A percentile compares a stretch with the other conserved stretches of the same genome.
Evolutionary conservation across 257 asterid species (phyloP).

Genomic region (Nicotiana sylvestris): DNA sequence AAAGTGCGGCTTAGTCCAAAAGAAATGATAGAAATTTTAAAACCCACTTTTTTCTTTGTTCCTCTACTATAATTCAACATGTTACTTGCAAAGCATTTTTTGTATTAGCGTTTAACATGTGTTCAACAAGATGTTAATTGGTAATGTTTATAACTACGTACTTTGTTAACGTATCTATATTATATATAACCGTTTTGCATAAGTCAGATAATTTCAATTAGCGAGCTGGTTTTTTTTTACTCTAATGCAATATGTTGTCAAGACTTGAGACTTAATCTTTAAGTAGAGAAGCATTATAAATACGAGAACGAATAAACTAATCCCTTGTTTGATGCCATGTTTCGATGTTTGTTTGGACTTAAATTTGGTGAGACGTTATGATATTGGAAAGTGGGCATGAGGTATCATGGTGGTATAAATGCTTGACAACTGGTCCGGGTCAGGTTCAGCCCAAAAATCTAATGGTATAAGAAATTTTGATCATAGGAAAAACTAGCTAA

Average conservation of each 20-base stretch:
- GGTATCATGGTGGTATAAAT: no score
- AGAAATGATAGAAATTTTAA: not conserved
- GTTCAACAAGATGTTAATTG: not conserved
- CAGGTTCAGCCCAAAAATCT: no score
- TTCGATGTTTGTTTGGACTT: not conserved
- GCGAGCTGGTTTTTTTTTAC: no score
- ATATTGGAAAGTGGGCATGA: not conserved
- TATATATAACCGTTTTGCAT: not conserved
- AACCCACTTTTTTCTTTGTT: not conserved
- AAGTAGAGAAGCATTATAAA: not conserved
- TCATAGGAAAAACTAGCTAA: no score
- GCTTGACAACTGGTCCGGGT: no score
- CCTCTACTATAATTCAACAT: not conserved
- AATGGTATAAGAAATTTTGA: no score
- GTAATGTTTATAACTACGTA: not conserved
- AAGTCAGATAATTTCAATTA: not conserved
- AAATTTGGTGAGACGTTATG: not conserved
- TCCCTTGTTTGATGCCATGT: no score
- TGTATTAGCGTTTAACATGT: no score
- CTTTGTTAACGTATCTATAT: not conserved
- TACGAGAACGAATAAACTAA: no score
- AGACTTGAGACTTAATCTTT: no score
- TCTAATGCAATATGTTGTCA: no score
- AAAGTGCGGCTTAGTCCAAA: not conserved
- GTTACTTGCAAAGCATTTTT: not conserved